These are phyloP conservation scores for Cryptococcus sp. DNA, from an alignment of 1,284 basidiomycete species.

Conservation along the genomic window DNA sequence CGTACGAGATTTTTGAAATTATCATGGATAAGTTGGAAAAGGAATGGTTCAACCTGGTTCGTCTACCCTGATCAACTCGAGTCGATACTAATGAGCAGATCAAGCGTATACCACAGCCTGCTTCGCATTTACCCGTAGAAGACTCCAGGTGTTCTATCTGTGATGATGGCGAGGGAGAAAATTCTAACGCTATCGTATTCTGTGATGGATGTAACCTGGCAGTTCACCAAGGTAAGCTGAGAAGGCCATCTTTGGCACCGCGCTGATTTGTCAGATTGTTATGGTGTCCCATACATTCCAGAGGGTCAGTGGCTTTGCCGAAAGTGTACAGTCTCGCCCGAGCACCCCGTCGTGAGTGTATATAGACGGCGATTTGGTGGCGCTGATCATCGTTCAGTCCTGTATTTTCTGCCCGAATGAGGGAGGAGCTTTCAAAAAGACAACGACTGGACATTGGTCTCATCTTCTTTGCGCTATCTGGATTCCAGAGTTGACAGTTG, in stretches of 20 bases:
- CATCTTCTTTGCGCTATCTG: conserved; percentile 97
- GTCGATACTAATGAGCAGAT: conserved; percentile 55
- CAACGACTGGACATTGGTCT: conserved; percentile 86
- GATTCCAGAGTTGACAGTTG: conserved; percentile 92
- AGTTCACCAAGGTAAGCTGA: conserved; percentile 92
- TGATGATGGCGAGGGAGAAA: conserved; percentile 97
- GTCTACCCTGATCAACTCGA: conserved; percentile 23
- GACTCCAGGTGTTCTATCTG: conserved; percentile 96
- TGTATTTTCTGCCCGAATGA: conserved; percentile 94
- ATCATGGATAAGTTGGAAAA: conserved; percentile 97
- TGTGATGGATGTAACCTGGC: conserved; percentile 99
- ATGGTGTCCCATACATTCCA: conserved; percentile 98
- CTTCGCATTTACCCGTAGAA: conserved; percentile 73
- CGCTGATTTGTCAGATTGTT: conserved; percentile 70
- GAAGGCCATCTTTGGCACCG: not conserved
- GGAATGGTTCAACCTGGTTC: conserved; percentile 94
- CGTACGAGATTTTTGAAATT: conserved; percentile 89
- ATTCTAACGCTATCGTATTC: conserved; percentile 98
- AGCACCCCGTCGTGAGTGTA: conserved; percentile 77
- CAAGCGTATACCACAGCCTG: conserved; percentile 81
- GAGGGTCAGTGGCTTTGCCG: conserved; percentile 99
- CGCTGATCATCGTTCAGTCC: conserved; percentile 53
- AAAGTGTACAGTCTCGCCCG: conserved; percentile 97
- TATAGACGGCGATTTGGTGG: not conserved
- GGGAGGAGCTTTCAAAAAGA: conserved; percentile 98